phyloP scores from a whole-genome alignment of 208 protist species.

The Wallacemonas sp. region DNA sequence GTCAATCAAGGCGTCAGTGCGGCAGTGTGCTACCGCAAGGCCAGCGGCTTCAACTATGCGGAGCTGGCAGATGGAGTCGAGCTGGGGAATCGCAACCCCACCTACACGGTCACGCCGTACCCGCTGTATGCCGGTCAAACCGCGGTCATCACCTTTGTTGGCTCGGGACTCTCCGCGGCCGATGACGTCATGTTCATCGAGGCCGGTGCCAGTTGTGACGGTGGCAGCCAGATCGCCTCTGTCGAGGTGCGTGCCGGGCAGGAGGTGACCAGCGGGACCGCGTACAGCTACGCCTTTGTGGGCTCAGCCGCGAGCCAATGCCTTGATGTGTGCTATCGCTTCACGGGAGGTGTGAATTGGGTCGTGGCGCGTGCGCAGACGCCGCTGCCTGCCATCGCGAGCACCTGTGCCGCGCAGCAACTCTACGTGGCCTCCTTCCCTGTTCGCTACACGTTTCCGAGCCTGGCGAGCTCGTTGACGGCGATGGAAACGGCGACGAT shows the following conservation, averaged over 20 bases:
- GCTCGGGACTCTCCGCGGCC: constrained; percentile 37
- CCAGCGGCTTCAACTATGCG: constrained; percentile 48
- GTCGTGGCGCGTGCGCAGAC: constrained; percentile 37
- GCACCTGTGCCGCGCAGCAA: constrained; percentile 39
- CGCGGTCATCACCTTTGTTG: constrained; percentile 51
- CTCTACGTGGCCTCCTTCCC: constrained; percentile 71
- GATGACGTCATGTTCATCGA: constrained; percentile 64
- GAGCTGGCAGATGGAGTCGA: constrained; percentile 45
- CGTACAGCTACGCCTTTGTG: constrained; percentile 67
- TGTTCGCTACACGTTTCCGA: constrained; percentile 46
- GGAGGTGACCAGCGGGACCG: constrained; percentile 39
- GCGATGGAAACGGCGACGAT: constrained; percentile 62
- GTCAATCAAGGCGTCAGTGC: constrained; percentile 50
- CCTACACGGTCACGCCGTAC: constrained; percentile 54
- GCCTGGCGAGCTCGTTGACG: constrained; percentile 25
- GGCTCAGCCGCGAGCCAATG: constrained; percentile 60
- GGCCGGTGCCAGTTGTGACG: constrained; percentile 29
- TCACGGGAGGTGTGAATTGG: constrained; percentile 41
- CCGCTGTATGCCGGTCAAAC: constrained; percentile 71
- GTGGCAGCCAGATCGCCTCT: constrained; percentile 5
- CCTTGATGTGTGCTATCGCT: constrained; percentile 71
- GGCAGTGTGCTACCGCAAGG: constrained; percentile 77
- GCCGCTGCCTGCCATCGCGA: constrained; percentile 17
- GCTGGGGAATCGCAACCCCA: constrained; percentile 70
- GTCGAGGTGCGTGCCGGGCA: constrained; percentile 32